Base-by-base conservation (phyloP, 202 grass and related monocot genomes). In the Panicum hallii region DNA sequence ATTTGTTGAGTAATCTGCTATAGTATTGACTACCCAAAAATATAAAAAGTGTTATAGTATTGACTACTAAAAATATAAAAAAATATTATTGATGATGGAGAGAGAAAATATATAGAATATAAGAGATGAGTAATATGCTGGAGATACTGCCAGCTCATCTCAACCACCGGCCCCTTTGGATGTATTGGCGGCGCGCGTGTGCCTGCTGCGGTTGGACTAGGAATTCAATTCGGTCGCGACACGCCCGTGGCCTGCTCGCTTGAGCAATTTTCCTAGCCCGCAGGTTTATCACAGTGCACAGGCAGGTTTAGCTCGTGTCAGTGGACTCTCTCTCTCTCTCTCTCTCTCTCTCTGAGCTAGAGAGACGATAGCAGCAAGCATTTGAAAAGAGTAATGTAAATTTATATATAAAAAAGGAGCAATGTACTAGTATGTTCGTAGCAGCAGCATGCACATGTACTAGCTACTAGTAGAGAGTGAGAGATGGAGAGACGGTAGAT, bases 241-340 rank as follows among this genome's bases (percentile, higher is more conserved):
- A 67, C 47, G 12, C 56, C 63, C 77, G 41, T 28, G 26, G 43
- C 53, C 49, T 52, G 49, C 49, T n/a, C 9, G 85, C 58, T 38
- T 41, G 66, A 64, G 72, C 82, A 74, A 71, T 88, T 88, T 88
- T 88, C 82, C 77, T 78, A 80, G 69, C 45, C 56, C 17, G 44
- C 70, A 72, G 47, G 70, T 72, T 23, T 63, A 67, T 9, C 22
- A 74, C 67, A 74, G 70, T 20, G 26, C 26, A 3, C 22, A 11
- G 66, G 30, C 30, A 32, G 30, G 30, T 32, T 32, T 32, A 73
- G 79, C 63, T 54, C 57, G 48, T 49, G 83, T 52, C 82, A 75
- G 30, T 1, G 30, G 30, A 32, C 30, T 32, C 30, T 32, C 30
- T 32, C 30, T 32, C 30, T 32, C 30, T 32, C 30, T 32, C 30